Conservation (phyloP, 179 eudicot species). For the Corrigiola litoralis region DNA sequence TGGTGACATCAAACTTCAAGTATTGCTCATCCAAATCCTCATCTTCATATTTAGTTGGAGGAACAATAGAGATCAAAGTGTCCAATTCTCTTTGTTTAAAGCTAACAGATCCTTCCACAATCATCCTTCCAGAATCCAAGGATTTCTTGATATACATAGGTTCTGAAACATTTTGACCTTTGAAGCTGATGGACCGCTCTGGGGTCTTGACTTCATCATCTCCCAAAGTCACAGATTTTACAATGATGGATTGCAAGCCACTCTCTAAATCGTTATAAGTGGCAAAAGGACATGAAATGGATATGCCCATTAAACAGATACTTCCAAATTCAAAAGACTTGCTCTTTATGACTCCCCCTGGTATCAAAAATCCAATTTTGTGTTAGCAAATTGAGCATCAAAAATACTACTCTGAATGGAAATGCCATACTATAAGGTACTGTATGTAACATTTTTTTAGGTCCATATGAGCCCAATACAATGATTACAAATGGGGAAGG, state of each 20-base stretch:
- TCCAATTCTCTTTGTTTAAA: slow-evolving; percentile 39
- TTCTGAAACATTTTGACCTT: slow-evolving; percentile 32
- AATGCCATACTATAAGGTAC: too few relatives aligned
- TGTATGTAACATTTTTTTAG: too few relatives aligned
- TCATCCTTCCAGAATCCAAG: slow-evolving; percentile 32
- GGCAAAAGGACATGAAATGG: slow-evolving; percentile 57
- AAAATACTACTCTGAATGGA: too few relatives aligned
- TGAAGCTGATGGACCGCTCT: slow-evolving; percentile 43
- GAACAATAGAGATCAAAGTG: slow-evolving; percentile 32
- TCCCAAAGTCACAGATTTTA: slow-evolving; percentile 38
- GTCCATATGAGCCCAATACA: too few relatives aligned
- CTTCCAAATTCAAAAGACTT: neutral
- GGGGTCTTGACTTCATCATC: slow-evolving; percentile 43
- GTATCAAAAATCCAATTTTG: neutral
- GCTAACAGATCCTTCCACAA: slow-evolving; percentile 53
- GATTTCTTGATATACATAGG: slow-evolving; percentile 33
- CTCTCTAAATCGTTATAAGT: slow-evolving; percentile 39
- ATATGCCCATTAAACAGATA: slow-evolving; percentile 50
- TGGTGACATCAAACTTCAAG: neutral
- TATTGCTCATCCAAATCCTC: slow-evolving; percentile 5
- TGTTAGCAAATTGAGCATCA: neutral
- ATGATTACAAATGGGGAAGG: too few relatives aligned
- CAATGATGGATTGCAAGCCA: slow-evolving; percentile 42
- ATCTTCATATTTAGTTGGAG: neutral
- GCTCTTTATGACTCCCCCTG: neutral